These are phyloP conservation scores for Globomyces sp. DNA, from an alignment of 371 early-diverging fungal genomes.

Conservation along the genomic window DNA sequence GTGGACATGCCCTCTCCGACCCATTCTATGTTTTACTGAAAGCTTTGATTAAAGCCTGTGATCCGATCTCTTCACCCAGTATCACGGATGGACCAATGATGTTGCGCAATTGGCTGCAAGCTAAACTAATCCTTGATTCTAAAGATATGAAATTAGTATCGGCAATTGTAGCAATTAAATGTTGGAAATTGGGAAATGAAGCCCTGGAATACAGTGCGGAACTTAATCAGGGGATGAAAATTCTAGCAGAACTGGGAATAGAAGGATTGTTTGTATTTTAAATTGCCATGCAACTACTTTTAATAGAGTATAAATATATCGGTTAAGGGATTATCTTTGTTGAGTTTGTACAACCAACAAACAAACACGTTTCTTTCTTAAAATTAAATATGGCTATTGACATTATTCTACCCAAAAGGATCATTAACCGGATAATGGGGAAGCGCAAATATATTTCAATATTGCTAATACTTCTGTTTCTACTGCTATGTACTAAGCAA, in stretches of 20 bases:
- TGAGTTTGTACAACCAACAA: neutral
- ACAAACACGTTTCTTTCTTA: neutral
- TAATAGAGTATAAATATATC: neutral
- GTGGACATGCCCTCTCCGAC: conserved; percentile 5
- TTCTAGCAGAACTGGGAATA: conserved; percentile 14
- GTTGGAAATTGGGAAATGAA: conserved; percentile 9
- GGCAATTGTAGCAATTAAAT: conserved; percentile 8
- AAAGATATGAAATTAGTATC: conserved; percentile 11
- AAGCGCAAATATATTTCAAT: too few species aligned
- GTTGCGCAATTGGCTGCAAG: conserved; percentile 10
- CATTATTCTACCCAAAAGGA: neutral
- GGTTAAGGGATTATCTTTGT: neutral
- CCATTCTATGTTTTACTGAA: conserved; percentile 1
- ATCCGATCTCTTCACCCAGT: neutral
- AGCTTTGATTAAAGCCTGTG: neutral
- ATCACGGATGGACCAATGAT: conserved; percentile 4
- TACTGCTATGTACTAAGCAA: too few species aligned
- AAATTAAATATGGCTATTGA: neutral
- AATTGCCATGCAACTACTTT: neutral
- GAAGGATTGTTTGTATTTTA: neutral
- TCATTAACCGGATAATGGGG: too few species aligned
- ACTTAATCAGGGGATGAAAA: conserved; percentile 9
- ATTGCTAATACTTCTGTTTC: too few species aligned
- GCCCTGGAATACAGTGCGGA: conserved; percentile 8
- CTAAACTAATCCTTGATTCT: neutral